Evolutionary conservation across 2,329 filamentous ascomycete species (phyloP).

Genomic region (Madurella fahalii): DNA sequence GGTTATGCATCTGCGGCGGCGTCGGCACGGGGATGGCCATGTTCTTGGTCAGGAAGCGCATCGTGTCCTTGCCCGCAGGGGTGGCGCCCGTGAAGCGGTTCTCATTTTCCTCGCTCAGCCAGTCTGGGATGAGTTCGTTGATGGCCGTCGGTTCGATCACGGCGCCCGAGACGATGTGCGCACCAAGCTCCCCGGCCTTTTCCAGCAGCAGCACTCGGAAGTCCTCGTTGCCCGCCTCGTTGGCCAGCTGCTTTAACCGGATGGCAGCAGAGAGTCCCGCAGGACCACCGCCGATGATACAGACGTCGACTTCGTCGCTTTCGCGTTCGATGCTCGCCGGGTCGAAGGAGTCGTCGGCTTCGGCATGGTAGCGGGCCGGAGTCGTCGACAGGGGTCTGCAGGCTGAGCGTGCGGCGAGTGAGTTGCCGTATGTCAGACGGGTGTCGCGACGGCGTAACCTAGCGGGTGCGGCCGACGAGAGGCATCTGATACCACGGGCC

Average conservation of each 20-base stretch:
- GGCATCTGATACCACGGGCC: slow-evolving; percentile 11
- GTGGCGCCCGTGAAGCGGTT: slow-evolving; percentile 84
- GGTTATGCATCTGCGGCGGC: slow-evolving; percentile 96
- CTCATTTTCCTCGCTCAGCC: slow-evolving; percentile 84
- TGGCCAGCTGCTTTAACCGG: slow-evolving; percentile 89
- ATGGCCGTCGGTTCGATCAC: slow-evolving; percentile 87
- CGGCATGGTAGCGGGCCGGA: slow-evolving; percentile 19
- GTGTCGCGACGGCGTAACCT: slow-evolving; percentile 15
- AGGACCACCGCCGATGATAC: slow-evolving; percentile 94
- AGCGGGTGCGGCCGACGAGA: slow-evolving; percentile 14
- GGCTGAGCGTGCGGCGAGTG: not conserved
- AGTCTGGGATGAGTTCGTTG: slow-evolving; percentile 88
- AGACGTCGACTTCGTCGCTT: slow-evolving; percentile 90
- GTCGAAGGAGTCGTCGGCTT: slow-evolving; percentile 57
- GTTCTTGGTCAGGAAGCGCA: slow-evolving; percentile 89
- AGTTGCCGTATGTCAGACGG: slow-evolving; percentile 5
- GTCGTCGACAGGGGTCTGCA: slow-evolving; percentile 22
- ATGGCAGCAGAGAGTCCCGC: slow-evolving; percentile 91
- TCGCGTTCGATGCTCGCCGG: slow-evolving; percentile 73
- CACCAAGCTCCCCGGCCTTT: slow-evolving; percentile 91
- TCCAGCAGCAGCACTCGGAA: slow-evolving; percentile 90
- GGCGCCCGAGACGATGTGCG: slow-evolving; percentile 92
- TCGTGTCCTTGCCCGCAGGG: slow-evolving; percentile 75
- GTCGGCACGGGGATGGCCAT: slow-evolving; percentile 74
- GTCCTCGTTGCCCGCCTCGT: slow-evolving; percentile 90